These are phyloP conservation scores for Lactarius hengduanensis DNA, from an alignment of 768 basidiomycete species.

Conservation along the genomic window DNA sequence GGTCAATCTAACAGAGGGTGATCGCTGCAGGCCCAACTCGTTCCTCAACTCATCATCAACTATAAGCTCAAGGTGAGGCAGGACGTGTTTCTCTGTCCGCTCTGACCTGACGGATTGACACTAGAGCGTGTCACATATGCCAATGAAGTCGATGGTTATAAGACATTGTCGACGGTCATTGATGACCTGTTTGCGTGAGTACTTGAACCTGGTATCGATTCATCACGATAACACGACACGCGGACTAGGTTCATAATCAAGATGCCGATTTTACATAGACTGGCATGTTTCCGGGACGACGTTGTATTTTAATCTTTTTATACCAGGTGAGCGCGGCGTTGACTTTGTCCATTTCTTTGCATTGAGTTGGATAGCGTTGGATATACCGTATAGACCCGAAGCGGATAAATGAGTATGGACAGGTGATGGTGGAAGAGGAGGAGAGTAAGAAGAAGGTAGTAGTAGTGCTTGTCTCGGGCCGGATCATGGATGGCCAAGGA, in stretches of 20 bases:
- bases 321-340: slow-evolving; percentile 66
- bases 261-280: slow-evolving; percentile 92
- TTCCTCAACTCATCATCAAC: slow-evolving; percentile 92
- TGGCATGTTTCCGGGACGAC: slow-evolving; percentile 89
- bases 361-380: slow-evolving; percentile 64
- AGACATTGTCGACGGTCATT: slow-evolving; percentile 84
- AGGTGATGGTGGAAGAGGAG: slow-evolving; percentile 52
- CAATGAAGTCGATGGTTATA: slow-evolving; percentile 99
- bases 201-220: slow-evolving; percentile 17
- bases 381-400: slow-evolving; percentile 96
- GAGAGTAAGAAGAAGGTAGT: slow-evolving; percentile 39
- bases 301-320: slow-evolving; percentile 88
- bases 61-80: slow-evolving; percentile 85
- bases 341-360: slow-evolving; percentile 19
- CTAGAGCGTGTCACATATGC: slow-evolving; percentile 95
- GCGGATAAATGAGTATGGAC: slow-evolving; percentile 95
- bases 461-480: slow-evolving; percentile 6
- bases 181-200: slow-evolving; percentile 90
- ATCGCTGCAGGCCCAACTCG: slow-evolving; percentile 66
- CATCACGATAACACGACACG: slow-evolving; percentile 14
- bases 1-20: slow-evolving; percentile 24
- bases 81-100: not conserved
- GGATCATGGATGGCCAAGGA: not conserved
- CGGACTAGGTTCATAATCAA: slow-evolving; percentile 80
- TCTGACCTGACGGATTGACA: slow-evolving; percentile 6